Conservation (phyloP, 345 rosid genomes). For the Murraya paniculata region DNA sequence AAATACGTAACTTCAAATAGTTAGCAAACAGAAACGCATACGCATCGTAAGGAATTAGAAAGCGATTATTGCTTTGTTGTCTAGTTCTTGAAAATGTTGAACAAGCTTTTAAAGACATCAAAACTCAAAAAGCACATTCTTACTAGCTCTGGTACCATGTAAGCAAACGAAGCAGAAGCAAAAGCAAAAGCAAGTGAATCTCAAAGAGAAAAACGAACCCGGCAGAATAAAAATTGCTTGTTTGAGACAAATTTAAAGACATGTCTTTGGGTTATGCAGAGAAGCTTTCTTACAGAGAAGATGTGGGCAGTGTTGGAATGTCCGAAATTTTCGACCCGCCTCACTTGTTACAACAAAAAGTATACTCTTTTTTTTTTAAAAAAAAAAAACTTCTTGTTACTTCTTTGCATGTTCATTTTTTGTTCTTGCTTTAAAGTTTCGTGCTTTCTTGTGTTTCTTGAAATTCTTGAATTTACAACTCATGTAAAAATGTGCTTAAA, state of each 20-base stretch:
- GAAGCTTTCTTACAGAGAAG: slow-evolving; percentile 95
- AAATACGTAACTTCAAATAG: neutral
- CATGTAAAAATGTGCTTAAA: neutral
- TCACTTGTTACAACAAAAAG: slow-evolving; percentile 71
- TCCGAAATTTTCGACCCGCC: slow-evolving; percentile 82
- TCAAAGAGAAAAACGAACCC: too few relatives aligned
- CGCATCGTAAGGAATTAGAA: too few relatives aligned
- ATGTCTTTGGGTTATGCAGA: slow-evolving; percentile 99
- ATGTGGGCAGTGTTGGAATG: slow-evolving; percentile 98
- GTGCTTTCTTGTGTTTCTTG: neutral
- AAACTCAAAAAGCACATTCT: too few relatives aligned
- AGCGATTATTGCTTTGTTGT: too few relatives aligned
- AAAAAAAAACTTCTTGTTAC: neutral
- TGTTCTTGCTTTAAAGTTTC: neutral
- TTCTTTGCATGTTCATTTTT: neutral
- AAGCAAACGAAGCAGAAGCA: too few relatives aligned
- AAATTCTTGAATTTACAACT: neutral
- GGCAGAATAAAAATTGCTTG: too few relatives aligned
- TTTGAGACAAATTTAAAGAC: neutral
- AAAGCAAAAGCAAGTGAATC: too few relatives aligned
- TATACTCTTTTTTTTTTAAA: slow-evolving; percentile 16
- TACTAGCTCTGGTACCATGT: too few relatives aligned
- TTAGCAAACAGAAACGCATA: too few relatives aligned
- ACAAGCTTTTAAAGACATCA: too few relatives aligned
- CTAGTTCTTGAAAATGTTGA: too few relatives aligned